phyloP scores from a whole-genome alignment of 2,329 filamentous ascomycete genomes.

The Cladosporium velox region DNA sequence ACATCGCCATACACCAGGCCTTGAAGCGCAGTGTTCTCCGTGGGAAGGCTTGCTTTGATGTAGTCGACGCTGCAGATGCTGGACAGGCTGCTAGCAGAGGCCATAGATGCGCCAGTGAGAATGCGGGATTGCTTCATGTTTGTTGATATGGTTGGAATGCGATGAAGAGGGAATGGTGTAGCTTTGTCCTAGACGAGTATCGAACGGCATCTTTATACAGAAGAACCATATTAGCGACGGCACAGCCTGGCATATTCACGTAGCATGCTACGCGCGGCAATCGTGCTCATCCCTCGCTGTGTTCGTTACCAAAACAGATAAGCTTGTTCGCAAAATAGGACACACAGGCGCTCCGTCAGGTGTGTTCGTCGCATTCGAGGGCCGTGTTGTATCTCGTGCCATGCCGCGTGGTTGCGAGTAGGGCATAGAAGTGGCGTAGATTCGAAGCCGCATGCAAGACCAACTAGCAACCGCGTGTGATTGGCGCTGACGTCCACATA shows the following conservation, averaged over 20 bases:
- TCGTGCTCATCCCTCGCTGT: neutral
- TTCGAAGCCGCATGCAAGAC: neutral
- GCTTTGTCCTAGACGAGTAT: neutral
- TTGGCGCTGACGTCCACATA: neutral
- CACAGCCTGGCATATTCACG: neutral
- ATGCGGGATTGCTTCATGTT: conserved; percentile 3
- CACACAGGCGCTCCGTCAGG: neutral
- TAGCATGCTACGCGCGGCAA: neutral
- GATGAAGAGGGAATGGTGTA: neutral
- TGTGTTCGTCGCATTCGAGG: neutral
- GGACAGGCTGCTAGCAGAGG: conserved; percentile 3
- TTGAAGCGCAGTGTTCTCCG: neutral
- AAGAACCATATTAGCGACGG: neutral
- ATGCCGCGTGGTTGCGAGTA: neutral
- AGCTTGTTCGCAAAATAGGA: neutral
- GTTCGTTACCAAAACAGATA: neutral
- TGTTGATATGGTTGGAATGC: neutral
- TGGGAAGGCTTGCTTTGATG: conserved; percentile 18
- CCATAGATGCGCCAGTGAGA: neutral
- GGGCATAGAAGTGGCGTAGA: neutral
- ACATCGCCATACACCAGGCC: conserved; percentile 23
- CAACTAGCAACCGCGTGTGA: neutral
- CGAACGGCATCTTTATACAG: neutral
- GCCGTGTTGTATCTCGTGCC: neutral
- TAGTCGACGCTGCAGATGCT: conserved; percentile 18